Evolutionary conservation across 768 basidiomycete species (phyloP), one percentile per base, ranked within the genome.

Genomic region (Amanita pallidorosea): DNA sequence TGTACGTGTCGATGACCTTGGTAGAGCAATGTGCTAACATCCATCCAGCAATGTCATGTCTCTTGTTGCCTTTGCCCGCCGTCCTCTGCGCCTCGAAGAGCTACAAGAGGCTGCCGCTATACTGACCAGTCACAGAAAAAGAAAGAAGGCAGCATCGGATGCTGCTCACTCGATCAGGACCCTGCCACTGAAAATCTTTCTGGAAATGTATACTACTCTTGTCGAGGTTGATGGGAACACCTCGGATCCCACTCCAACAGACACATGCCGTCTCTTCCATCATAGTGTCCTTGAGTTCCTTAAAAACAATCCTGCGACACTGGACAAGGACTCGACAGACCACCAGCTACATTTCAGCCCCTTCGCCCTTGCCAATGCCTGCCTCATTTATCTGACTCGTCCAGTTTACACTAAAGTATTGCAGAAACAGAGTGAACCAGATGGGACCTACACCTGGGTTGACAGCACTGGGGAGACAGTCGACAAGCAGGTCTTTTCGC

Each of bases 251-350:
- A 44, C 46, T 23, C 44, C 56, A 17, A 54, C 48, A 27, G 31
- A 43, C 35, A 56, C 52, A 6, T 66, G 64, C 53, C 62, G 55
- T 18, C 55, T 66, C 12, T 53, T 61, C 47, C 64, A 65, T 45
- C 60, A 58, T 12, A 65, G 58, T 20, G 57, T 65, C 12, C 56
- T 53, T 25, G 55, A 60, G 11, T 66, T 65, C 45, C 46, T 66
- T 6, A 22, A 47, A 31, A 35, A 53, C 29, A 41, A 59, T 38
- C 57, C 60, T 17, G 44, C 40, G 11, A 40, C 58, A 20, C 53
- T 65, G 5, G 41, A 55, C 27, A 25, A 23, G 7, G 46, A 46
- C 18, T 34, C 47, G 38, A 38, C 49, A 2, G 20, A 41, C n/a
- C n/a, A 35, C 18, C 46, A 56, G 29, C 40, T 55, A 7, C 53